Base-by-base conservation (phyloP, 345 rosid genomes). In the Punica granatum region DNA sequence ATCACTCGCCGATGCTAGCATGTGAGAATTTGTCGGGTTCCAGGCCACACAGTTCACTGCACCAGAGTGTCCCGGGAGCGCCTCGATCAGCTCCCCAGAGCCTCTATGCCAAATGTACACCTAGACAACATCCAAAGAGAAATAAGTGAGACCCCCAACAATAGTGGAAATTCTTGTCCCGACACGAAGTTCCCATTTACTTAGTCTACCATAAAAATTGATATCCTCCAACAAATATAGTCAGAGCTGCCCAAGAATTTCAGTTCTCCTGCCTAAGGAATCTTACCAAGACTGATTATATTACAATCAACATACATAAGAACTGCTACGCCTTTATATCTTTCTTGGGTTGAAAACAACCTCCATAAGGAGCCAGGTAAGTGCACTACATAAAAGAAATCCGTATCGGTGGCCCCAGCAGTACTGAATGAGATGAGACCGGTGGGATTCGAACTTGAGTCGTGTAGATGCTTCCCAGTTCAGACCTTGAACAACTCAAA, bases 101-200 rank as follows among this genome's bases (percentile, higher is more conserved):
- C 77, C 78, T 75, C 80, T 77, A 67, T 82, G 88, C 90, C 90
- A 88, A 51, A 88, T 72, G 70, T 85, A 85, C 68, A 88, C 90
- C 92, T 88, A 73, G 68, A 74, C 48, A 63, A 49, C 56, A 14
- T 13, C 35, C 0, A 59, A 37, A 71, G 62, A 33, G 43, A 72
- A 60, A 41, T 31, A 33, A 60, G 61, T 49, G 13, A 63, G 30
- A 23, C 67, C 30, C 35, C 32, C 26, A 65, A 18, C 4, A 16
- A 9, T 13, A 56, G 6, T 11, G 30, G 28, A 21, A 51, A 51
- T 23, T 46, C 51, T 46, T 41, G 14, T 23, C 19, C 19, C 16
- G 51, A 46, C n/a, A 21, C 13, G 4, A 7, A 23, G 6, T 19
- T 46, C 19, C 51, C 19, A n/a, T 14, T 3, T 16, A 19, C 19